These are phyloP conservation scores for Chlorella sp. DNA, from an alignment of 139 green algal species.

Conservation along the genomic window DNA sequence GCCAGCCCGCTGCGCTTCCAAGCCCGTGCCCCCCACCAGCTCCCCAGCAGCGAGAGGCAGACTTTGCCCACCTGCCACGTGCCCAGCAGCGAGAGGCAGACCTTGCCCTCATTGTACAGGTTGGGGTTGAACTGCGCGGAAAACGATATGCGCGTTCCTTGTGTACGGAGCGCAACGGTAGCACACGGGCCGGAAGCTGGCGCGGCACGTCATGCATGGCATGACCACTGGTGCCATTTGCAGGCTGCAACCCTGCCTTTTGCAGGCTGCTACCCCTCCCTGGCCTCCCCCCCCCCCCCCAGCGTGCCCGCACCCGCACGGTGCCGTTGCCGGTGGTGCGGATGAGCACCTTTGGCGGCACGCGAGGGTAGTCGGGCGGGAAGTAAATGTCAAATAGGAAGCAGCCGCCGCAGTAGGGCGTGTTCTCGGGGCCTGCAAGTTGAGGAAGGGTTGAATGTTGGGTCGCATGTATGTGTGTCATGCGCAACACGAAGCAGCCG, in stretches of 20 bases:
- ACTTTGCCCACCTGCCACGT: neutral
- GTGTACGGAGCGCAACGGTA: too few species aligned
- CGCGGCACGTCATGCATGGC: too few species aligned
- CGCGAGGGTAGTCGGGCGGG: constrained; percentile 73
- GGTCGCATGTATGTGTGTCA: too few species aligned
- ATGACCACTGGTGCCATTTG: too few species aligned
- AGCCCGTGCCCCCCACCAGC: too few species aligned
- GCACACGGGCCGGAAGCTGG: too few species aligned
- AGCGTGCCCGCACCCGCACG: constrained; percentile 39
- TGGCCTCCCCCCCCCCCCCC: neutral
- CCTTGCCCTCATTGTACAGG: constrained; percentile 81
- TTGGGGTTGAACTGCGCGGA: constrained; percentile 83
- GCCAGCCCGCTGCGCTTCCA: too few species aligned
- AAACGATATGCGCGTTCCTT: too few species aligned
- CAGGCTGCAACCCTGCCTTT: too few species aligned
- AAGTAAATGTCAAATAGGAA: constrained; percentile 92
- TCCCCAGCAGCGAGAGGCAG: constrained; percentile 42
- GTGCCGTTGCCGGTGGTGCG: constrained; percentile 75
- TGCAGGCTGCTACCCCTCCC: neutral
- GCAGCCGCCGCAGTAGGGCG: constrained; percentile 53
- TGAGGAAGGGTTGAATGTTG: too few species aligned
- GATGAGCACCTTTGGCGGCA: constrained; percentile 71
- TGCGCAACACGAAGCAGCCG: constrained; percentile 87
- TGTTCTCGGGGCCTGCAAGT: constrained; percentile 11
- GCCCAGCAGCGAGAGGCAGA: constrained; percentile 87